Evolutionary conservation across 495 filamentous ascomycete genomes (phyloP).

Genomic region (Aspergillus panamensis): DNA sequence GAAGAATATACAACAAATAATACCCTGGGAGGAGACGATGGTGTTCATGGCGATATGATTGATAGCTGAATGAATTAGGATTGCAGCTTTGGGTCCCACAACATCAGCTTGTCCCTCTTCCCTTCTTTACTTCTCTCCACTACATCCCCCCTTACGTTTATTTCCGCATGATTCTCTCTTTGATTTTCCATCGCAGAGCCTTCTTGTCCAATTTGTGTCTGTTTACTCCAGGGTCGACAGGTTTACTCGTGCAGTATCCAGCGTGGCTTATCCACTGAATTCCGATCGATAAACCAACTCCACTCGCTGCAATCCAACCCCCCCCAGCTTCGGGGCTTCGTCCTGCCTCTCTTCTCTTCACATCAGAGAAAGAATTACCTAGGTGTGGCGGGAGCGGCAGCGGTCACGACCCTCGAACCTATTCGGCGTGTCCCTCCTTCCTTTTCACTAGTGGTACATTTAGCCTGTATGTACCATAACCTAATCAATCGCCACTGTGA

Average conservation of each 20-base stretch:
- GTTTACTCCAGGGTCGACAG: conserved; percentile 8
- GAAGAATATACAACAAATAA: not conserved
- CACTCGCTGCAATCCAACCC: not conserved
- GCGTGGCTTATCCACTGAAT: not conserved
- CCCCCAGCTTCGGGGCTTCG: not conserved
- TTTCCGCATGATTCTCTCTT: conserved; percentile 28
- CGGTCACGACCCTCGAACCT: conserved; percentile 8
- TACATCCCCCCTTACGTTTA: not conserved
- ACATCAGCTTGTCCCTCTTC: conserved; percentile 1
- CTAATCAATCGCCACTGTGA: conserved; percentile 44
- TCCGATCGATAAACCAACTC: not conserved
- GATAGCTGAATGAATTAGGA: conserved; percentile 4
- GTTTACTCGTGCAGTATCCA: not conserved
- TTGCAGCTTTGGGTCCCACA: not conserved
- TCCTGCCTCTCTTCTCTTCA: not conserved
- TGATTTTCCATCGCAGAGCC: conserved; percentile 24
- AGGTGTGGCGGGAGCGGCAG: conserved; percentile 7
- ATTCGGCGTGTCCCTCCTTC: conserved; percentile 3
- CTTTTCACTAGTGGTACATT: conserved; percentile 18
- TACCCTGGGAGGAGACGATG: not conserved
- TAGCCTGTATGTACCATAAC: conserved; percentile 43
- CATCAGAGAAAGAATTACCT: not conserved
- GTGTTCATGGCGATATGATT: conserved; percentile 3
- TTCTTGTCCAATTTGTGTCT: conserved; percentile 1
- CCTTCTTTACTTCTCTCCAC: conserved; percentile 7